Base-by-base conservation (phyloP, 2,329 filamentous ascomycete species). In the Colletotrichum lindemuthianum region DNA sequence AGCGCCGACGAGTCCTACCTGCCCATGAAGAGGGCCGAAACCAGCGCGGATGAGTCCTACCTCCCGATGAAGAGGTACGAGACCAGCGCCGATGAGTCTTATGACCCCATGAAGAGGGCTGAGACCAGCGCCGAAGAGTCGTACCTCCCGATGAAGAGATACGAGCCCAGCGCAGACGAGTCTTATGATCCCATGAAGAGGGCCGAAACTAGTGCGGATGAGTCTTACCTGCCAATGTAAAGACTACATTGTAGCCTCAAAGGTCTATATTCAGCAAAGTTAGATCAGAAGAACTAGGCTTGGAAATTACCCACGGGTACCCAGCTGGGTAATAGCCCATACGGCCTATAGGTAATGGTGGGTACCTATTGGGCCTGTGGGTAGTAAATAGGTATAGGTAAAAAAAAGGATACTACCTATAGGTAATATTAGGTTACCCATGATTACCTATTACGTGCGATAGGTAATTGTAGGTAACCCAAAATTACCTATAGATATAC, bases 1-100 rank as follows among this genome's bases (percentile, higher is more conserved):
- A 65, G 51, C 6, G 61, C 61, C 8, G 61, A 65, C 7, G 61
- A 65, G 32, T 65, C 61, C 6, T 64, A 64, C 12, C 15, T 45
- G 7, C 60, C 60, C 0, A 64, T 60, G 60, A 60, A 52, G 43
- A 43, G 61, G 2, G 49, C 37, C 6, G 50, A 64, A 16, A 50
- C 50, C 1, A 65, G 57, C 15, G 60, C 60, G 8, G 54, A 63
- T 12, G 54, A 58, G 16, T 58, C 55, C 6, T 58, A 58, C 24
- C n/a, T 16, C 16, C 55, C 55, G 9, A 58, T 58, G 55, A 63
- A 33, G 39, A 16, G 59, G 2, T 53, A 44, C 6, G 59, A 63
- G 34, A 41, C 47, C 16, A 63, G 39, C 57, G 10, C 59, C n/a
- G 56, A 64, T 8, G 60, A 64, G 43, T 64, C 60, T 4, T 64